These are phyloP conservation scores for Nasturtium officinale DNA, from an alignment of 345 rosid genomes.

Conservation along the genomic window DNA sequence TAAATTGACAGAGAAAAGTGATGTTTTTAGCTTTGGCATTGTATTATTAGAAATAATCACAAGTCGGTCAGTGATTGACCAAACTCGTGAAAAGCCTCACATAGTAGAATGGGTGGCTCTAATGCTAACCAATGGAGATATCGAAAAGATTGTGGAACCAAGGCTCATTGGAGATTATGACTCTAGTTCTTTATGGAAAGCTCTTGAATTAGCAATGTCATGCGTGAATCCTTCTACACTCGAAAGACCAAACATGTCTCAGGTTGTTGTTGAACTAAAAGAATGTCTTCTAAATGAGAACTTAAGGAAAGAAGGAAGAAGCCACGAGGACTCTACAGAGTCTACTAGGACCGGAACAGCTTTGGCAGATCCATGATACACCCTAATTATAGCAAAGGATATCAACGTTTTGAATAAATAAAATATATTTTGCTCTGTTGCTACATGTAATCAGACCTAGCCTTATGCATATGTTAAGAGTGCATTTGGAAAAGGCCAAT, in stretches of 20 bases:
- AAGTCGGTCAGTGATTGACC: conserved; percentile 12
- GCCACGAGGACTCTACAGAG: no score
- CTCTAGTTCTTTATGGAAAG: not conserved
- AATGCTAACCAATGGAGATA: not conserved
- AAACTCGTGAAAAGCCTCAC: conserved; percentile 9
- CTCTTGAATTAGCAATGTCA: conserved; percentile 19
- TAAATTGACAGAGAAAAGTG: conserved; percentile 45
- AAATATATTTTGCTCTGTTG: no score
- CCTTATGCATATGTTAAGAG: no score
- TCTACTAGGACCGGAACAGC: no score
- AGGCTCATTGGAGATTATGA: not conserved
- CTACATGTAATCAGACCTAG: no score
- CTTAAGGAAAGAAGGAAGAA: not conserved
- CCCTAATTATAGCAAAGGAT: no score
- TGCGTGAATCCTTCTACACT: not conserved
- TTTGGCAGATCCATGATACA: no score
- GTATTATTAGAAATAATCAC: conserved; percentile 46
- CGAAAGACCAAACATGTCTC: conserved; percentile 34
- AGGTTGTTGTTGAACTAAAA: not conserved
- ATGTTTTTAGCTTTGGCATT: conserved; percentile 49
- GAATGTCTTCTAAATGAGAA: not conserved
- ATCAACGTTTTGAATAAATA: no score
- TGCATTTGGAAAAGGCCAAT: no score
- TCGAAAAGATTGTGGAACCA: conserved; percentile 5
- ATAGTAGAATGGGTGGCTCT: not conserved